Evolutionary conservation across 2,329 filamentous ascomycete genomes (phyloP), one percentile per base, ranked within the genome.

Genomic region (Botrytis sinoallii): DNA sequence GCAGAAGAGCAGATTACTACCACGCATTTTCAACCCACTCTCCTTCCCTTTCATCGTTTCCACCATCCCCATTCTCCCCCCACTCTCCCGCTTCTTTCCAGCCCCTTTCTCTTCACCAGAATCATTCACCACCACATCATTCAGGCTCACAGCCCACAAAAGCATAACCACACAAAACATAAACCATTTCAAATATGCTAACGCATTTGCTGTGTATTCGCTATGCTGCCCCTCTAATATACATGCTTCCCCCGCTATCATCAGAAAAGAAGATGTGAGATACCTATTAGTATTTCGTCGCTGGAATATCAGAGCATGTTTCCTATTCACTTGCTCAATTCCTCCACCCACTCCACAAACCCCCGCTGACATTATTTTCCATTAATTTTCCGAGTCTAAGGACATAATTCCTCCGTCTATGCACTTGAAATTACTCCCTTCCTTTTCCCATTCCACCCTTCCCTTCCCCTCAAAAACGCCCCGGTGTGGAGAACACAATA

Each of bases 381-480:
- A 32, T 68, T 57, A 29, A 20, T 42, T 59, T n/a, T 32, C 35
- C 35, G 18, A 40, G 55, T 69, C 10, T 57, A 32, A 52, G n/a
- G n/a, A 57, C n/a, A 57, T n/a, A 48, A 57, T 40, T 69, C 38
- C n/a, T 12, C 48, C 3, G 38, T 57, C 25, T 48, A n/a, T 29
- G 61, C 18, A 22, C 16, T 65, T 57, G 46, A 32, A 32, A 40
- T 42, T 42, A 46, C n/a, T 32, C 35, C n/a, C 25, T 42, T 14
- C n/a, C 35, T 48, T 48, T 67, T 25, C 10, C 29, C 18, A 10
- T 38, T 14, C 63, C n/a, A 8, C 22, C 18, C 63, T 48, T n/a
- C 20, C n/a, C 32, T 35, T 35, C 63, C 63, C n/a, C 46, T 66
- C 29, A n/a, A 25, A 66, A 69, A 69, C 66, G 38, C 46, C 65